Evolutionary conservation across 257 asterid genomes (phyloP).

Genomic region (Nyctanthes arbortristis): DNA sequence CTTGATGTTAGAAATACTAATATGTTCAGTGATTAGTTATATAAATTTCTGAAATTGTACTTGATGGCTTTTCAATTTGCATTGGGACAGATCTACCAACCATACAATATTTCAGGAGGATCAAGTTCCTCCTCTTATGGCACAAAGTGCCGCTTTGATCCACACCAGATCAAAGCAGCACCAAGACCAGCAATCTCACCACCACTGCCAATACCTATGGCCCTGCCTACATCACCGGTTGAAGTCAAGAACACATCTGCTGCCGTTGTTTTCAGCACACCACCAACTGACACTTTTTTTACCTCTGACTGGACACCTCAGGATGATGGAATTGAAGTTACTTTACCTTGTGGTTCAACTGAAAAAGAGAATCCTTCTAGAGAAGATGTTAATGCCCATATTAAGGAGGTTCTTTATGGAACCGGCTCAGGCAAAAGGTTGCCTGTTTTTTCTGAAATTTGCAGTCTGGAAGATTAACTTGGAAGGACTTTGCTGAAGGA

Average conservation of each 20-base stretch:
- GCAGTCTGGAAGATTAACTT: conserved; percentile 26
- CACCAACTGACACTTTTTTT: conserved; percentile 11
- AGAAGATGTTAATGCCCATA: conserved; percentile 47
- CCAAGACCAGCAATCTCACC: conserved; percentile 24
- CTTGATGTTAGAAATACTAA: neutral
- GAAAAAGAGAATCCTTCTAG: conserved; percentile 29
- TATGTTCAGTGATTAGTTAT: conserved; percentile 10
- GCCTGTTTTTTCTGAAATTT: conserved; percentile 50
- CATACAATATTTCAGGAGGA: conserved; percentile 24
- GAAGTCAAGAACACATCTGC: conserved; percentile 25
- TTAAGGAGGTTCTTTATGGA: conserved; percentile 49
- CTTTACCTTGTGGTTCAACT: conserved; percentile 30
- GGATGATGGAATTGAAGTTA: conserved; percentile 59
- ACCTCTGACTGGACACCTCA: conserved; percentile 57
- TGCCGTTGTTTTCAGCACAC: conserved; percentile 2
- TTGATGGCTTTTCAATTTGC: conserved; percentile 21
- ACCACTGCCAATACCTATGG: conserved; percentile 27
- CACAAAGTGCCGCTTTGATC: conserved; percentile 35
- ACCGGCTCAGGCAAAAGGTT: conserved; percentile 39
- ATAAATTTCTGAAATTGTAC: conserved; percentile 29
- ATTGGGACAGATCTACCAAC: conserved; percentile 49
- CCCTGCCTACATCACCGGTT: conserved; percentile 25
- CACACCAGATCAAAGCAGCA: conserved; percentile 36
- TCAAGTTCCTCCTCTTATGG: conserved; percentile 48
- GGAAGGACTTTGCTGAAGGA: conserved; percentile 18